Conservation (phyloP, 805 yeast genomes). For the Hagleromyces aurorensis region DNA sequence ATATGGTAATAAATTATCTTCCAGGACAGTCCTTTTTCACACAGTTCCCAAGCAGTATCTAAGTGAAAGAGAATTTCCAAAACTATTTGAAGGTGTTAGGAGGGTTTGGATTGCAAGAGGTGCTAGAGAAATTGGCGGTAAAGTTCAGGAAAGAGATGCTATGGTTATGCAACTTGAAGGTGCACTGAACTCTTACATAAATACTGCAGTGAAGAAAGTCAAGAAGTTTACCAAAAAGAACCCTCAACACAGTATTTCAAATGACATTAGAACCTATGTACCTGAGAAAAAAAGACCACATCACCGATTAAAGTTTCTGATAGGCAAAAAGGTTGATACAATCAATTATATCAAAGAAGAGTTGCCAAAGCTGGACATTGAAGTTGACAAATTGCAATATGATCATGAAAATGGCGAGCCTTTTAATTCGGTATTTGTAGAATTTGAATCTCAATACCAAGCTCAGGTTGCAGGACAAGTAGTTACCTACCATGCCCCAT, state of each 20-base stretch:
- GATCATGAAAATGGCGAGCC: conserved; percentile 42
- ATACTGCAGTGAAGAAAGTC: conserved; percentile 52
- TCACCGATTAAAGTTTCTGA: conserved; percentile 34
- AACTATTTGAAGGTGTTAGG: conserved; percentile 75
- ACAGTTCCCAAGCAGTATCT: conserved; percentile 70
- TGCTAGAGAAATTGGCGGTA: conserved; percentile 42
- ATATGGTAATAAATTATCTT: conserved; percentile 63
- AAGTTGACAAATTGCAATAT: conserved; percentile 48
- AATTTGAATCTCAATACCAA: conserved; percentile 64
- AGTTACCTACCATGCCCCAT: conserved; percentile 55
- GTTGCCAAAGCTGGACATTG: conserved; percentile 49
- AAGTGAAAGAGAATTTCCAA: conserved; percentile 63
- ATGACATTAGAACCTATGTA: conserved; percentile 48
- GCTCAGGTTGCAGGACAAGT: conserved; percentile 70
- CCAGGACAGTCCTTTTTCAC: conserved; percentile 79
- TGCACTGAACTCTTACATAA: conserved; percentile 52
- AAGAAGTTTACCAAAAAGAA: conserved; percentile 61
- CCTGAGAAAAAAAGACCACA: conserved; percentile 65
- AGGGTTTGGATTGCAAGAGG: conserved; percentile 75
- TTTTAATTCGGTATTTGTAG: conserved; percentile 76
- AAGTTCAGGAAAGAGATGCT: conserved; percentile 50
- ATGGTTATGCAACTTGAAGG: conserved; percentile 58
- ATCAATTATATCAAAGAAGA: conserved; percentile 49
- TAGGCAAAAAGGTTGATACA: conserved; percentile 58
- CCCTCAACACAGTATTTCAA: conserved; percentile 33